phyloP scores from a whole-genome alignment of 345 rosid genomes.

The sweet orange (Citrus sinensis) region DVS_A1.0 CM039168.1:243501-244000 shows the following conservation, averaged over 20 bases:
- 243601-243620: too few relatives aligned
- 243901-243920: background rate
- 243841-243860: constrained; percentile 1
- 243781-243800: too few relatives aligned
- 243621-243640: too few relatives aligned
- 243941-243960: background rate
- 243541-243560: too few relatives aligned
- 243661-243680: background rate
- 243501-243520: too few relatives aligned
- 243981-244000: too few relatives aligned
- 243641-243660: too few relatives aligned
- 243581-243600: too few relatives aligned
- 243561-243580: too few relatives aligned
- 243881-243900: background rate
- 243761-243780: background rate
- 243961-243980: background rate
- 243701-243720: background rate
- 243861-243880: background rate
- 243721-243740: background rate
- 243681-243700: background rate
- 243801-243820: background rate
- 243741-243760: background rate
- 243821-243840: background rate
- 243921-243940: background rate
- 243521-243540: too few relatives aligned